A percentile compares a stretch with the other conserved stretches of the same genome.
phyloP scores from a whole-genome alignment of 208 protist species.

The Leishmania turanica region DNA sequence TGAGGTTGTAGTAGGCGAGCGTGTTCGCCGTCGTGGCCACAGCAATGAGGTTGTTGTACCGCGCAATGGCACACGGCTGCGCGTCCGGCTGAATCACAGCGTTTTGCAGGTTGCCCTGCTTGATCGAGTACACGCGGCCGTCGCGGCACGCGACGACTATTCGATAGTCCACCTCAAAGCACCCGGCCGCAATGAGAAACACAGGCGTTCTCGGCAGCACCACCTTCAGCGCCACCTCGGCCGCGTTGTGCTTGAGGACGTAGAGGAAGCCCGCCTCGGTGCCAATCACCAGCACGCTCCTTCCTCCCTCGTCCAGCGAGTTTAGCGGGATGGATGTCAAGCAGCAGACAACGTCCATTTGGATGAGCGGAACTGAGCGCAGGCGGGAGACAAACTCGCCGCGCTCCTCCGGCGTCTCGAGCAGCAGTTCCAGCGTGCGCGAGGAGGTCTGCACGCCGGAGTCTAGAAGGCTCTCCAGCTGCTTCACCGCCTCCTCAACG shows the following conservation, averaged over 20 bases:
- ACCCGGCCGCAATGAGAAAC: slow-evolving; percentile 71
- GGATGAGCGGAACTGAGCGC: slow-evolving; percentile 50
- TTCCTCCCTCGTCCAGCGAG: slow-evolving; percentile 52
- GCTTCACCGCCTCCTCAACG: slow-evolving; percentile 39
- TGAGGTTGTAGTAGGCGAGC: slow-evolving; percentile 91
- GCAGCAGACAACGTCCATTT: slow-evolving; percentile 86
- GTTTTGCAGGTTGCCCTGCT: slow-evolving; percentile 79
- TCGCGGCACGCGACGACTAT: slow-evolving; percentile 93
- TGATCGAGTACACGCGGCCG: slow-evolving; percentile 92
- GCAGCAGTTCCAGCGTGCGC: slow-evolving; percentile 81
- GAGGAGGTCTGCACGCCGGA: slow-evolving; percentile 62
- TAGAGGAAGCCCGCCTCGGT: slow-evolving; percentile 89
- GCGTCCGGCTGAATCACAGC: slow-evolving; percentile 91
- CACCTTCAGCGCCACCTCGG: slow-evolving; percentile 58
- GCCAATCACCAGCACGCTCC: slow-evolving; percentile 89
- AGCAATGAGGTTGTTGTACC: slow-evolving; percentile 85
- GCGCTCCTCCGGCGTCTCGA: slow-evolving; percentile 54
- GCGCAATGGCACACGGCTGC: slow-evolving; percentile 79
- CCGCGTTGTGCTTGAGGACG: slow-evolving; percentile 66
- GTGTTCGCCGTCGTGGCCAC: slow-evolving; percentile 90
- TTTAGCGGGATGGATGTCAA: slow-evolving; percentile 80
- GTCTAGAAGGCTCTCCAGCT: slow-evolving; percentile 53
- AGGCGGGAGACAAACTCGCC: slow-evolving; percentile 45
- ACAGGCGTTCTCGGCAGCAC: slow-evolving; percentile 75
- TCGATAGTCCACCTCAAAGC: slow-evolving; percentile 89